phyloP scores from a whole-genome alignment of 1,284 basidiomycete genomes.

The Abortiporus biennis region DNA sequence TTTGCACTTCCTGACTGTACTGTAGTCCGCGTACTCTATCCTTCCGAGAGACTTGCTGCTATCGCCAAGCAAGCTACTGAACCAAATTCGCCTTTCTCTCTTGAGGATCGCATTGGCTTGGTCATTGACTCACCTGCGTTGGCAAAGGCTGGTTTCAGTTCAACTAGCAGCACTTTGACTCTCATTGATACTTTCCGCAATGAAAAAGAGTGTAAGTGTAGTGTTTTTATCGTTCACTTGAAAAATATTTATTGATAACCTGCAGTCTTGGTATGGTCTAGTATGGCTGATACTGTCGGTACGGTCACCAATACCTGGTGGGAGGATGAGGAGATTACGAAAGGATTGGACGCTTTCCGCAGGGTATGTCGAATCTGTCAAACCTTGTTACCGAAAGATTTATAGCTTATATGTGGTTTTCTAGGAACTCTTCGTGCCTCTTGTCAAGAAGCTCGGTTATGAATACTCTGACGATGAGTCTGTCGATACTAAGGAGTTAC shows the following conservation, averaged over 20 bases:
- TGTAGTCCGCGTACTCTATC: conserved; percentile 83
- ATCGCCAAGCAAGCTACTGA: conserved; percentile 80
- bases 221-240: conserved; percentile 20
- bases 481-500: conserved; percentile 68
- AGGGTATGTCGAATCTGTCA: conserved; percentile 40
- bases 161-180: conserved; percentile 73
- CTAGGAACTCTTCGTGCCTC: conserved; percentile 71
- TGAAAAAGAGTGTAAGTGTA: conserved; percentile 66
- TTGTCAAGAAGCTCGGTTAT: conserved; percentile 79
- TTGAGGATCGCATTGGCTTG: conserved; percentile 85
- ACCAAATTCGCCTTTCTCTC: conserved; percentile 58
- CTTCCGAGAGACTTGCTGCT: conserved; percentile 71
- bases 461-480: conserved; percentile 69
- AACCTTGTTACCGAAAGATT: too few species aligned
- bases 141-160: conserved; percentile 73
- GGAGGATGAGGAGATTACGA: conserved; percentile 66
- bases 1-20: conserved; percentile 1
- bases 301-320: conserved; percentile 76
- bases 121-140: conserved; percentile 80
- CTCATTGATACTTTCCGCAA: conserved; percentile 63
- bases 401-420: conserved; percentile 4
- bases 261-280: conserved; percentile 71
- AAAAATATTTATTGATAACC: background rate
- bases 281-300: conserved; percentile 50
- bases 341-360: conserved; percentile 59